phyloP scores from a whole-genome alignment of 2,329 filamentous ascomycete species.

The Aspergillus arachidicola region DNA sequence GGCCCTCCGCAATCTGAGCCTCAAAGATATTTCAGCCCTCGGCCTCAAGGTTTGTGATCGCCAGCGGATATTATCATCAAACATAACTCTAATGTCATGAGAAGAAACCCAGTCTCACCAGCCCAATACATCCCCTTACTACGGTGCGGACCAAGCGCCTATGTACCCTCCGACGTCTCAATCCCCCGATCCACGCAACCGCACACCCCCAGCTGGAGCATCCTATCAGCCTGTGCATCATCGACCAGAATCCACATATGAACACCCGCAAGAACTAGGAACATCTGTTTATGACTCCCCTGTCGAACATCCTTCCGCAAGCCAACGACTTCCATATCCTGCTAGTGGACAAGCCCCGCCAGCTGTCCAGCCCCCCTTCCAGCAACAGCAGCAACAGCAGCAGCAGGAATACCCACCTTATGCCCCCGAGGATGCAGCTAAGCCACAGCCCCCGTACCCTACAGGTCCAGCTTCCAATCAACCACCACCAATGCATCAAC shows the following conservation, averaged over 20 bases:
- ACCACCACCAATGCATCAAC: conserved; percentile 35
- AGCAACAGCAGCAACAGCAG: conserved; percentile 32
- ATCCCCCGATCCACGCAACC: conserved; percentile 44
- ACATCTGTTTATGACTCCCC: conserved; percentile 78
- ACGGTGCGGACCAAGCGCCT: conserved; percentile 59
- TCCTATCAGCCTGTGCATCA: conserved; percentile 50
- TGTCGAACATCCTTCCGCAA: conserved; percentile 46
- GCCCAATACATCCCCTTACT: conserved; percentile 61
- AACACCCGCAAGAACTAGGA: conserved; percentile 74
- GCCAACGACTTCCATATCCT: conserved; percentile 38
- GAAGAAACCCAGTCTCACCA: conserved; percentile 42
- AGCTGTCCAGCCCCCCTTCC: conserved; percentile 33
- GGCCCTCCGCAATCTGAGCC: conserved; percentile 58
- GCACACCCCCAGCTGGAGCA: conserved; percentile 36
- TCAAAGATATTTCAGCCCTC: conserved; percentile 69
- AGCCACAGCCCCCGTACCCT: conserved; percentile 38
- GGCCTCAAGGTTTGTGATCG: conserved; percentile 39
- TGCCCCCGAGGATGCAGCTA: conserved; percentile 36
- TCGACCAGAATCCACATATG: conserved; percentile 69
- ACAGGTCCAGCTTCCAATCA: conserved; percentile 32
- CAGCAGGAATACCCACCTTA: conserved; percentile 47
- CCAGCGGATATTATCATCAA: background rate
- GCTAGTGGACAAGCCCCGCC: conserved; percentile 29
- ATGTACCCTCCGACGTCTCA: conserved; percentile 44
- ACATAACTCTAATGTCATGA: conserved; percentile 23